Conservation (phyloP, 495 filamentous ascomycete genomes). For the Chaetomium cochliodes region DNA sequence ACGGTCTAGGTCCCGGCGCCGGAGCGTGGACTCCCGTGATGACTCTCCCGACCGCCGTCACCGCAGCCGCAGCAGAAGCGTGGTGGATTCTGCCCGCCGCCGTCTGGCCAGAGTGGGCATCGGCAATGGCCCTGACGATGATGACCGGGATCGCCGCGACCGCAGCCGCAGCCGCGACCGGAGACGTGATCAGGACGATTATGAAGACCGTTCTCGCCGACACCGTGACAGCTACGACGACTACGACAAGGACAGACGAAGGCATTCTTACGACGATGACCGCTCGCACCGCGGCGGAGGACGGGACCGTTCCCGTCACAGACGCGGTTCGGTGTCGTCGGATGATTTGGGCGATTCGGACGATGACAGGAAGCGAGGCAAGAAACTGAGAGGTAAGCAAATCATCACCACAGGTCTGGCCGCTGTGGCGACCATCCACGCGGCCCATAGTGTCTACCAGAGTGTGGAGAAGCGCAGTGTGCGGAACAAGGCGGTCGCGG, state of each 20-base stretch:
- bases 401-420: conserved; percentile 79
- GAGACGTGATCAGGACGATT: conserved; percentile 34
- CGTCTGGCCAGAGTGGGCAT: conserved; percentile 48
- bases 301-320: conserved; percentile 35
- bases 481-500: conserved; percentile 64
- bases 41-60: conserved; percentile 37
- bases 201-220: conserved; percentile 38
- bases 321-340: conserved; percentile 44
- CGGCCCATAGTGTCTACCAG: conserved; percentile 74
- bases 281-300: conserved; percentile 41
- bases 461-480: conserved; percentile 72
- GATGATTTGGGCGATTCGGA: conserved; percentile 68
- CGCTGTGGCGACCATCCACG: conserved; percentile 85
- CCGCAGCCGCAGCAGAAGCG: conserved; percentile 53
- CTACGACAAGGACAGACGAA: conserved; percentile 45
- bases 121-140: conserved; percentile 48
- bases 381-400: conserved; percentile 82
- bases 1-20: conserved; percentile 57
- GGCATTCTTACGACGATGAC: conserved; percentile 54
- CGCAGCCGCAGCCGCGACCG: conserved; percentile 34
- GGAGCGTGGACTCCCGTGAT: conserved; percentile 49
- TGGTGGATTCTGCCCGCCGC: conserved; percentile 46
- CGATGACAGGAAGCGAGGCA: conserved; percentile 70
- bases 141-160: conserved; percentile 38
- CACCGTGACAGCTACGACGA: conserved; percentile 50